Evolutionary conservation across 2,329 filamentous ascomycete species (phyloP), one percentile per base, ranked within the genome.

Genomic region (Ophiostoma australiae): DNA sequence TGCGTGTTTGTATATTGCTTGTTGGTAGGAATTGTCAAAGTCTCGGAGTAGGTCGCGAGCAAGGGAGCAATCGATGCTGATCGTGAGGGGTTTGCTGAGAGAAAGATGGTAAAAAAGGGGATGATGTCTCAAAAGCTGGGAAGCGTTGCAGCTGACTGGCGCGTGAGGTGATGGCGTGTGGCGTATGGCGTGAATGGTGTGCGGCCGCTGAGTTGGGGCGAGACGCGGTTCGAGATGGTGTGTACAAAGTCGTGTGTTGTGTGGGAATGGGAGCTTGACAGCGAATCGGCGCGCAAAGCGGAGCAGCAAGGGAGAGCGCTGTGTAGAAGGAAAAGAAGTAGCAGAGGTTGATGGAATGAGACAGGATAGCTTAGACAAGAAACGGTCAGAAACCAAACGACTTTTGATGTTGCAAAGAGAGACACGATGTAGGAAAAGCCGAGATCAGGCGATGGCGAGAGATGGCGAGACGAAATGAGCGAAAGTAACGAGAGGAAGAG

Each of bases 241-340:
- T 17, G 23, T 41, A 23, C 52, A 58, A 27, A 58, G 23, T 58
- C 15, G 52, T 58, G 52, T 58, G 58, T 27, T 63, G 58, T 55
- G 44, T 27, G n/a, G n/a, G 52, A 58, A 13, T 52, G 48, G 48
- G 27, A 33, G 58, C 27, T 33, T 27, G 15, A 33, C n/a, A 23
- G 67, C 67, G 67, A 71, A 71, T 66, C 52, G 70, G 70, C 68
- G 67, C 27, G 20, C 11, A 39, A 39, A 23, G 44, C 44, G 23
- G 27, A 35, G n/a, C 3, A 67, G 63, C 13, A 67, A 48, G 27
- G 58, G 58, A 63, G 23, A 20, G n/a, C 52, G 58, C 15, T 20
- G 23, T 39, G 44, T 48, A 48, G 58, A 63, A 33, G 27, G 23
- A 58, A 17, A 6, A n/a, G 20, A 17, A 58, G n/a, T 4, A 58